Conservation (phyloP, 2,329 filamentous ascomycete species). For the Arthroderma sp. region DNA sequence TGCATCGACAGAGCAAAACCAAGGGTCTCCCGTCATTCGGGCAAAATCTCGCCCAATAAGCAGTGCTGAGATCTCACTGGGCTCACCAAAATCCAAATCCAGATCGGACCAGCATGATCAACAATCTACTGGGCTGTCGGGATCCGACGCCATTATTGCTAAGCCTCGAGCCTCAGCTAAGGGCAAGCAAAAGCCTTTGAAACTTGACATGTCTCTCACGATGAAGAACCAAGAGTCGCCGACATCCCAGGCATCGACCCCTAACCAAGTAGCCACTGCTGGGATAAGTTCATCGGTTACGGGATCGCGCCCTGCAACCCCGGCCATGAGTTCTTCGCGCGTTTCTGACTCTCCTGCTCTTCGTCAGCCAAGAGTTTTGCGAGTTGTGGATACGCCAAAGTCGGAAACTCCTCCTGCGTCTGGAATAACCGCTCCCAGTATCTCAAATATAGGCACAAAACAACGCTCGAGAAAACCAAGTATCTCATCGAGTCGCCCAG, state of each 20-base stretch:
- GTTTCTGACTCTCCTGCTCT: slow-evolving; percentile 25
- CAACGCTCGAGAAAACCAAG: slow-evolving; percentile 23
- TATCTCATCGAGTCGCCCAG: slow-evolving; percentile 46
- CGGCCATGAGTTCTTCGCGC: slow-evolving; percentile 25
- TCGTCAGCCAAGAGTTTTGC: slow-evolving; percentile 39
- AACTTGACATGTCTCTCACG: slow-evolving; percentile 19
- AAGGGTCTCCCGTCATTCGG: slow-evolving; percentile 10
- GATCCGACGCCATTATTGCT: not conserved
- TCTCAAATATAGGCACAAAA: slow-evolving; percentile 20
- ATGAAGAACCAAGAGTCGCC: slow-evolving; percentile 5
- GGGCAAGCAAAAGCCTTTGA: slow-evolving; percentile 23
- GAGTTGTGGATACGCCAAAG: slow-evolving; percentile 44
- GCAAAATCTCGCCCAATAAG: slow-evolving; percentile 18
- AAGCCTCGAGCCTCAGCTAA: not conserved
- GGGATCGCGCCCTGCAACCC: slow-evolving; percentile 38
- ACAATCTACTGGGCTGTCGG: not conserved
- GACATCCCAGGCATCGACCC: slow-evolving; percentile 16
- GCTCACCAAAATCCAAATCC: slow-evolving; percentile 27
- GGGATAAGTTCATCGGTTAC: slow-evolving; percentile 22
- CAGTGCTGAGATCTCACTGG: slow-evolving; percentile 27
- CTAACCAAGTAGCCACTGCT: slow-evolving; percentile 12
- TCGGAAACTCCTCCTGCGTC: slow-evolving; percentile 28
- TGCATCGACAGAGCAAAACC: slow-evolving; percentile 14
- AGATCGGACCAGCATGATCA: not conserved
- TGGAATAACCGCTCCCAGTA: slow-evolving; percentile 19